Conservation (phyloP, 73 alveolate species). For the Urostyla sp. region DNA sequence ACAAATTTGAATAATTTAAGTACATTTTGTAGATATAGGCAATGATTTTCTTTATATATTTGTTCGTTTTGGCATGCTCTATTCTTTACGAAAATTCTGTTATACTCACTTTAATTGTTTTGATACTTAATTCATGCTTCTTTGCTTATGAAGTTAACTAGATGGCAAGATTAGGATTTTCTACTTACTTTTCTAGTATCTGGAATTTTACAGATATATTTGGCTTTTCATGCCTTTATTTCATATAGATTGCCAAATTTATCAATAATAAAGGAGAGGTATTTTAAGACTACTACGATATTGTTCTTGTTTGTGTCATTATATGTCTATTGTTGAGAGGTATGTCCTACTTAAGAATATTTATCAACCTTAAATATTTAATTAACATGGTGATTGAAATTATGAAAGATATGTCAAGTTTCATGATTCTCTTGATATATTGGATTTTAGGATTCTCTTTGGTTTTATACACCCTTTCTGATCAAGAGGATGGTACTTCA, state of each 20-base stretch:
- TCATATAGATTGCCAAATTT: background rate
- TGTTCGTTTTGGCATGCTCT: background rate
- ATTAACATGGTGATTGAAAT: slow-evolving; percentile 56
- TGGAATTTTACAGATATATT: background rate
- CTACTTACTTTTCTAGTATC: background rate
- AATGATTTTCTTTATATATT: background rate
- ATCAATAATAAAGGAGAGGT: background rate
- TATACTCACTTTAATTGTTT: background rate
- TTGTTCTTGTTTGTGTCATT: background rate
- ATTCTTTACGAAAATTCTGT: background rate
- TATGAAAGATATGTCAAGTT: slow-evolving; percentile 50
- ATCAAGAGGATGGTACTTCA: background rate
- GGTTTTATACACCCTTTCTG: slow-evolving; percentile 12
- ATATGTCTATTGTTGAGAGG: slow-evolving; percentile 44
- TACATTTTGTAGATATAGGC: background rate
- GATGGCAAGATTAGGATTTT: background rate
- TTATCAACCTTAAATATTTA: slow-evolving; percentile 35
- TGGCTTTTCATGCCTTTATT: background rate
- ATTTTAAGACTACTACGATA: background rate
- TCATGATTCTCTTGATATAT: slow-evolving; percentile 37
- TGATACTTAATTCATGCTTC: background rate
- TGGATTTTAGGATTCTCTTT: slow-evolving; percentile 47
- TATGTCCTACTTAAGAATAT: slow-evolving; percentile 51
- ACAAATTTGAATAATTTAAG: background rate
- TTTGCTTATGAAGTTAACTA: background rate